Evolutionary conservation across 306 rosid genomes (phyloP).

Genomic region (Rosa chinensis): DNA sequence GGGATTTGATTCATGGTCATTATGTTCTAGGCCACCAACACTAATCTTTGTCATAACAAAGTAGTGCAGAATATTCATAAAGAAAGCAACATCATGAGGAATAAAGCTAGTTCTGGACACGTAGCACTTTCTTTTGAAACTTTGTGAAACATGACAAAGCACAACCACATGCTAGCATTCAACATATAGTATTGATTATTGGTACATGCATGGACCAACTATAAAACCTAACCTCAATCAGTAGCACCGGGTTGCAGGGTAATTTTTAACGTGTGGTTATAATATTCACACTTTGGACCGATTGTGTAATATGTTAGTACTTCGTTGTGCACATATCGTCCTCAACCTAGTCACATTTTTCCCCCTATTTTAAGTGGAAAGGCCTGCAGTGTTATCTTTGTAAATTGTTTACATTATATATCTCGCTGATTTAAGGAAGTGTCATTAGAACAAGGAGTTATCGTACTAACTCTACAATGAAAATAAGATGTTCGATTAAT

Average conservation of each 20-base stretch:
- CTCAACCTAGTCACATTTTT: not conserved
- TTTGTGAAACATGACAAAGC: not conserved
- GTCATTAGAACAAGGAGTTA: no score
- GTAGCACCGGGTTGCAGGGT: not conserved
- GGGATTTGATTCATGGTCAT: not conserved
- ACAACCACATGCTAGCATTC: not conserved
- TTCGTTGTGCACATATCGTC: not conserved
- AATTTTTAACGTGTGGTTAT: not conserved
- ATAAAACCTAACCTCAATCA: not conserved
- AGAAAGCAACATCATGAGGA: not conserved
- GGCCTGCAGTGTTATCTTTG: no score
- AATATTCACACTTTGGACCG: not conserved
- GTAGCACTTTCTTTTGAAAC: not conserved
- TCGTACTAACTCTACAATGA: no score
- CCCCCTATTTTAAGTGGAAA: no score
- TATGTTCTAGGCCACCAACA: not conserved
- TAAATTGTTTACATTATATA: no score
- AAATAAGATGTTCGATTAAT: no score
- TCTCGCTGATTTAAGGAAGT: no score
- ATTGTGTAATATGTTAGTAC: not conserved
- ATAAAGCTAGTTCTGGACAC: not conserved
- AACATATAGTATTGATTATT: not conserved
- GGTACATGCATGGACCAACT: not conserved
- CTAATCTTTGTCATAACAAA: not conserved
- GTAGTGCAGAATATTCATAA: not conserved